Conservation (phyloP, 2,329 filamentous ascomycete genomes). For the Alternaria triticina region DNA sequence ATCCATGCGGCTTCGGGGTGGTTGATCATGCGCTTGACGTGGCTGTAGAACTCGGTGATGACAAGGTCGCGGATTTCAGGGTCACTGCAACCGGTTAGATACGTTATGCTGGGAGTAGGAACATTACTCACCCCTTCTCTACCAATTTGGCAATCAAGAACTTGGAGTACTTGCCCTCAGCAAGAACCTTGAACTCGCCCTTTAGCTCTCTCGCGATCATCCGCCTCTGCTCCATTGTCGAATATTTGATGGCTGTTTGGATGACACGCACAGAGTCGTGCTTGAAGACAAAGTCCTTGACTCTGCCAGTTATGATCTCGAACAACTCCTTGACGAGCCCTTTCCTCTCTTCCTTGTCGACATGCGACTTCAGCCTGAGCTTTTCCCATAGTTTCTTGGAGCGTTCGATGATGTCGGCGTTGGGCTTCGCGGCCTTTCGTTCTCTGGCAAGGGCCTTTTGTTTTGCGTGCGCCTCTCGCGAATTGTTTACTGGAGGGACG, state of each 20-base stretch:
- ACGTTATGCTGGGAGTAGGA: not conserved
- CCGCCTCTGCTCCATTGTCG: conserved; percentile 80
- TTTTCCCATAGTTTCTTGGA: conserved; percentile 98
- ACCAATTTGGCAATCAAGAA: conserved; percentile 96
- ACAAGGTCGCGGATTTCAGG: conserved; percentile 85
- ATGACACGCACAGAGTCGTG: conserved; percentile 97
- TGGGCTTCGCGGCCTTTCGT: conserved; percentile 89
- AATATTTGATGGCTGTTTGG: conserved; percentile 96
- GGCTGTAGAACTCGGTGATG: conserved; percentile 92
- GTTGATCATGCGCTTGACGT: conserved; percentile 91
- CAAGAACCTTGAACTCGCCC: conserved; percentile 81
- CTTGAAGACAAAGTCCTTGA: conserved; percentile 97
- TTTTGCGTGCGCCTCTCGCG: conserved; percentile 87
- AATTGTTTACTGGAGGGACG: conserved; percentile 66
- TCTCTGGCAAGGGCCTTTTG: conserved; percentile 88
- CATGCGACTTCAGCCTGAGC: conserved; percentile 89
- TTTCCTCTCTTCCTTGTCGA: conserved; percentile 85
- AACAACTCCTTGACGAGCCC: conserved; percentile 89
- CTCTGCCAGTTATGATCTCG: conserved; percentile 84
- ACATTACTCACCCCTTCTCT: conserved; percentile 67
- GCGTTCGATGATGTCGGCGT: conserved; percentile 85
- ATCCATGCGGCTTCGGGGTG: conserved; percentile 98
- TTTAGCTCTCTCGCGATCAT: conserved; percentile 86
- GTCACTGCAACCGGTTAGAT: conserved; percentile 61
- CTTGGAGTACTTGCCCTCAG: conserved; percentile 96